Evolutionary conservation across 768 basidiomycete species (phyloP).

Genomic region (Tricholoma bakamatsutake): DNA sequence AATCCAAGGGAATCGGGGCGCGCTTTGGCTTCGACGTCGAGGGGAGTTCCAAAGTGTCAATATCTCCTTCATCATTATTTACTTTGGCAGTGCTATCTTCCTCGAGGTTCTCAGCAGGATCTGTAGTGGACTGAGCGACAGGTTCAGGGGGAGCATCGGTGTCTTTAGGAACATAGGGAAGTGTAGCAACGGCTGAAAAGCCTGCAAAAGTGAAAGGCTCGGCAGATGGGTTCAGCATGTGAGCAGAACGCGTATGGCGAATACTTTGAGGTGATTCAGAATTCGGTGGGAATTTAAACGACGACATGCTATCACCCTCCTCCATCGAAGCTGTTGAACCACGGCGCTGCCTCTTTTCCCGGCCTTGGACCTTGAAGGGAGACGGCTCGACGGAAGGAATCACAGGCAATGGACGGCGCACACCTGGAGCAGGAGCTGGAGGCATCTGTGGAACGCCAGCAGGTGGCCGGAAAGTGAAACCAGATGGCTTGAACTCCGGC

Average conservation of each 20-base stretch:
- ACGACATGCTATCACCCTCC: slow-evolving; percentile 62
- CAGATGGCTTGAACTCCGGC: slow-evolving; percentile 72
- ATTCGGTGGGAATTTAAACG: slow-evolving; percentile 69
- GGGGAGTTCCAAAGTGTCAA: slow-evolving; percentile 23
- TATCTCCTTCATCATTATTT: slow-evolving; percentile 19
- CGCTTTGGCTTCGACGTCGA: slow-evolving; percentile 42
- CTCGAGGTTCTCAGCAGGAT: slow-evolving; percentile 20
- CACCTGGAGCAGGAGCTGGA: slow-evolving; percentile 22
- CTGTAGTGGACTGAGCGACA: slow-evolving; percentile 9
- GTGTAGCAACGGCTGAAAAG: slow-evolving; percentile 39
- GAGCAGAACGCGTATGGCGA: slow-evolving; percentile 30
- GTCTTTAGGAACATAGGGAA: slow-evolving; percentile 24
- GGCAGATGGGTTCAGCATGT: slow-evolving; percentile 37
- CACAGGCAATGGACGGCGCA: slow-evolving; percentile 24
- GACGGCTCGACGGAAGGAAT: slow-evolving; percentile 30
- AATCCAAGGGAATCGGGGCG: slow-evolving; percentile 74
- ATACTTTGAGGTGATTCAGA: slow-evolving; percentile 44
- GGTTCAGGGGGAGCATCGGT: slow-evolving; percentile 13
- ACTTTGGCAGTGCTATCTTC: slow-evolving; percentile 33
- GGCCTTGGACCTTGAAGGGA: slow-evolving; percentile 55
- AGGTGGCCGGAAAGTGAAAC: slow-evolving; percentile 75
- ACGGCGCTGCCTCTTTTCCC: slow-evolving; percentile 73
- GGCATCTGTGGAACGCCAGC: slow-evolving; percentile 58
- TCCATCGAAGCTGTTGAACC: slow-evolving; percentile 39
- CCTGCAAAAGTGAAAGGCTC: slow-evolving; percentile 67